Base-by-base conservation (phyloP, 2,329 filamentous ascomycete genomes). In the Hymenoscyphus repandus region DNA sequence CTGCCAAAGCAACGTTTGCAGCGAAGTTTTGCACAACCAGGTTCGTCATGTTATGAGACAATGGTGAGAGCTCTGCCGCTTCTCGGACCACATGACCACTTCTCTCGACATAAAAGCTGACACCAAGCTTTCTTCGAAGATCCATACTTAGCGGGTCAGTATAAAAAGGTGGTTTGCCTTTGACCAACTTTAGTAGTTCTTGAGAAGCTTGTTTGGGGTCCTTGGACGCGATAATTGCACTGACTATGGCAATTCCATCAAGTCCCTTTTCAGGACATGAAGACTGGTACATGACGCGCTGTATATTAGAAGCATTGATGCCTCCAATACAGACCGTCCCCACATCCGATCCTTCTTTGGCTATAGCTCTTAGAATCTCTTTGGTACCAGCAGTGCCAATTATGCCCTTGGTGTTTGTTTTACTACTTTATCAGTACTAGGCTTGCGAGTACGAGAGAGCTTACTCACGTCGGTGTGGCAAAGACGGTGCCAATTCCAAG, bases 41-140 rank as follows among this genome's bases (percentile, higher is more conserved):
- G 67, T 97, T 97, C 47, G 93, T 97, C 89, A 97, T 97, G 70
- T 96, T 96, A 71, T 97, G 92, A 45, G 86, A 87, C 18, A 97
- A 76, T 0, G 91, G 90, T 50, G 79, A 84, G 39, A 70, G 74
- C 2, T 73, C 67, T 5, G 79, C 79, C 43, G 96, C 78, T 5
- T 75, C 74, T 52, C 72, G 73, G 39, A 95, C 74, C 15, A 87
- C 70, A 3, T 60, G 46, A 18, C 58, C 58, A 9, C 62, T 47
- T 49, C 57, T 47, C 3, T 50, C n/a, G 12, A 65, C 44, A 15
- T 64, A 46, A 2, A 37, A 37, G 63, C 58, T 45, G 9, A 63
- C 57, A 30, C 62, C 47, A 31, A 59, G 52, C 5, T 60, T 57
- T 39, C 56, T 57, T 39, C 56, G 56, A 5, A 52, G 13, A 1